Percentiles rank a stretch among this genome's conserved stretches.
These are phyloP conservation scores for Rhynchospora breviuscula DNA, from an alignment of 176 grass and related monocot genomes.

Conservation along the genomic window DNA sequence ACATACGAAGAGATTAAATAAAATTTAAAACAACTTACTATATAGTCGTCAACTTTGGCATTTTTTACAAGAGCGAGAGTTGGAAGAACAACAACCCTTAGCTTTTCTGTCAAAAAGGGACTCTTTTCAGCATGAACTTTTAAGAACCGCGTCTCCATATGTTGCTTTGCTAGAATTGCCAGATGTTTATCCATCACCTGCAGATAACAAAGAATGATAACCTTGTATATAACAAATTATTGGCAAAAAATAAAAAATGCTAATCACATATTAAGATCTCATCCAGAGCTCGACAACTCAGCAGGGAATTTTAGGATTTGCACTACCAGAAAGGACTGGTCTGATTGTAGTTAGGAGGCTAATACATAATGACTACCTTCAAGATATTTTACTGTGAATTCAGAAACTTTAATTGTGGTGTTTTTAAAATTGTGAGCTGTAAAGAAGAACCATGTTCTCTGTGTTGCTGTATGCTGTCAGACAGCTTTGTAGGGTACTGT, in stretches of 20 bases:
- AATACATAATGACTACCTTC: too few relatives aligned
- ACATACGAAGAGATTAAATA: background rate
- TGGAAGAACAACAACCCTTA: conserved; percentile 72
- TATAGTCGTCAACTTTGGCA: conserved; percentile 84
- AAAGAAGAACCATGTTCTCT: too few relatives aligned
- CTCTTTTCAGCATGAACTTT: conserved; percentile 96
- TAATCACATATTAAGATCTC: background rate
- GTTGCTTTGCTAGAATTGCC: conserved; percentile 75
- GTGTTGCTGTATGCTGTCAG: too few relatives aligned
- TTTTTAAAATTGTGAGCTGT: too few relatives aligned
- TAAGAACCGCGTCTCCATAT: conserved; percentile 84
- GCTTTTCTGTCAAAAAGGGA: conserved; percentile 87
- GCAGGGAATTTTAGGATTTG: too few relatives aligned
- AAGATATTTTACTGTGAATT: too few relatives aligned
- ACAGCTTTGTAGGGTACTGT: too few relatives aligned
- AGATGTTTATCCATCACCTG: conserved; percentile 96
- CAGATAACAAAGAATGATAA: conserved; percentile 4
- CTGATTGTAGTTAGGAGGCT: too few relatives aligned
- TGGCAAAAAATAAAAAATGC: background rate
- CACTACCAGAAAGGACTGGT: too few relatives aligned
- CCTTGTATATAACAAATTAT: background rate
- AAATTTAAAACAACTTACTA: conserved; percentile 41
- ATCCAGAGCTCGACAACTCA: too few relatives aligned
- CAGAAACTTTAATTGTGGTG: too few relatives aligned
- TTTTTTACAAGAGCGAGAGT: conserved; percentile 91